Evolutionary conservation across 306 rosid genomes (phyloP).

Genomic region (Ochetophila trinervis): DNA sequence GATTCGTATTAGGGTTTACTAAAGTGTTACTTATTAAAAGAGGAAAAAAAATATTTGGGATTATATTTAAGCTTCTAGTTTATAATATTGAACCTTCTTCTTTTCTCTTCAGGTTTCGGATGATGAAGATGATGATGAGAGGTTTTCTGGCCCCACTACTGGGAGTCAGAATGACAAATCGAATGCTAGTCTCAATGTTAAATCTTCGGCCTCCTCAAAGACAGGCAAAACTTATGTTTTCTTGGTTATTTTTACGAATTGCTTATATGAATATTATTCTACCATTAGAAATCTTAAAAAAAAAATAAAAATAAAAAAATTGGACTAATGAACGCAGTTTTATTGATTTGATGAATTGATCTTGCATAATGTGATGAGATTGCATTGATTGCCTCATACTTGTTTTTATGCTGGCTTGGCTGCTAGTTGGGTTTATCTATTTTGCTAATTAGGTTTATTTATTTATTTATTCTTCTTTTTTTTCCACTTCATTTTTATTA

Average conservation of each 20-base stretch:
- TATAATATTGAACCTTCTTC: not conserved
- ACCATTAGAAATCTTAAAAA: not conserved
- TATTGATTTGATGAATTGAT: too few relatives aligned
- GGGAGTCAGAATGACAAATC: constrained; percentile 73
- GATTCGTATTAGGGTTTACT: not conserved
- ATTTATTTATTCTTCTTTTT: too few relatives aligned
- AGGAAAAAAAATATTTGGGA: not conserved
- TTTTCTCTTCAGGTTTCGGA: constrained; percentile 42
- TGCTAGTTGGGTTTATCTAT: too few relatives aligned
- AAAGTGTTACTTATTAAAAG: not conserved
- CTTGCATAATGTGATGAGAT: too few relatives aligned
- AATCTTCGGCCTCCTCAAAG: constrained; percentile 29
- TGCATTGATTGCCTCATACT: too few relatives aligned
- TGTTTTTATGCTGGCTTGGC: too few relatives aligned
- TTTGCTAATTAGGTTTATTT: too few relatives aligned
- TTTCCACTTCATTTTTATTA: too few relatives aligned
- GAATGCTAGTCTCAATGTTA: constrained; percentile 26
- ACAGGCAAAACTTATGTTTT: constrained; percentile 33
- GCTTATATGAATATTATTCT: not conserved
- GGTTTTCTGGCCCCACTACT: constrained; percentile 36
- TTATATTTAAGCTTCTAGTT: not conserved
- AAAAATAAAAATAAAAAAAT: too few relatives aligned
- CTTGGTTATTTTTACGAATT: not conserved
- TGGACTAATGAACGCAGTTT: not conserved
- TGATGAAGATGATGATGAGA: constrained; percentile 71